Conservation (phyloP, 2,329 filamentous ascomycete species). For the Xylogone sp. region DNA sequence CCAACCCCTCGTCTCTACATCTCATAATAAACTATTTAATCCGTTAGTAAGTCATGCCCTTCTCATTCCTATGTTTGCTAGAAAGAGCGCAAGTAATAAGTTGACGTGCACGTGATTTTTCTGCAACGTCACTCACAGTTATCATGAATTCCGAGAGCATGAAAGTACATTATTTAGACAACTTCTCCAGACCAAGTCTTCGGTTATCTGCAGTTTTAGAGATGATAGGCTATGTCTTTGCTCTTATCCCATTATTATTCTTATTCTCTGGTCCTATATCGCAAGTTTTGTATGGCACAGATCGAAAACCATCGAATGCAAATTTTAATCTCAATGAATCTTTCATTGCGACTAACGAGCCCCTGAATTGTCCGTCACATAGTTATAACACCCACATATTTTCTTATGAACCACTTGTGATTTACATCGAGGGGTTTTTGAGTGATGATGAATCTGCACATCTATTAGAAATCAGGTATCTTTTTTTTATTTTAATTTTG, state of each 20-base stretch:
- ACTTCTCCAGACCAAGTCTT: no score
- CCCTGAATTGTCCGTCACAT: conserved; percentile 19
- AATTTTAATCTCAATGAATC: conserved; percentile 20
- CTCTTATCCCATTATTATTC: conserved; percentile 23
- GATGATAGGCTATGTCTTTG: conserved; percentile 25
- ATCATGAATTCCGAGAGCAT: no score
- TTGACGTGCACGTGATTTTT: no score
- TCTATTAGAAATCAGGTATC: conserved; percentile 49
- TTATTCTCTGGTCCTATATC: conserved; percentile 23
- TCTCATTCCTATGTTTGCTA: no score
- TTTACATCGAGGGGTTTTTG: conserved; percentile 56
- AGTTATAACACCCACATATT: conserved; percentile 41
- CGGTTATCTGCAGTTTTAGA: background rate
- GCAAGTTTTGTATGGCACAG: conserved; percentile 16
- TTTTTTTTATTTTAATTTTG: background rate
- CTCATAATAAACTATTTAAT: no score
- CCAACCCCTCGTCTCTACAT: no score
- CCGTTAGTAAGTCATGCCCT: no score
- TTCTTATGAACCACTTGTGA: conserved; percentile 48
- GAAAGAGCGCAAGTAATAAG: no score
- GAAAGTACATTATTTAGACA: no score
- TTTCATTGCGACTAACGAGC: conserved; percentile 25
- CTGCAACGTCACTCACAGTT: no score
- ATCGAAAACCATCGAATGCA: conserved; percentile 1
- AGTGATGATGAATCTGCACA: conserved; percentile 43